Evolutionary conservation across 371 early-diverging fungal genomes (phyloP).

Genomic region (Mortierella sp.): DNA sequence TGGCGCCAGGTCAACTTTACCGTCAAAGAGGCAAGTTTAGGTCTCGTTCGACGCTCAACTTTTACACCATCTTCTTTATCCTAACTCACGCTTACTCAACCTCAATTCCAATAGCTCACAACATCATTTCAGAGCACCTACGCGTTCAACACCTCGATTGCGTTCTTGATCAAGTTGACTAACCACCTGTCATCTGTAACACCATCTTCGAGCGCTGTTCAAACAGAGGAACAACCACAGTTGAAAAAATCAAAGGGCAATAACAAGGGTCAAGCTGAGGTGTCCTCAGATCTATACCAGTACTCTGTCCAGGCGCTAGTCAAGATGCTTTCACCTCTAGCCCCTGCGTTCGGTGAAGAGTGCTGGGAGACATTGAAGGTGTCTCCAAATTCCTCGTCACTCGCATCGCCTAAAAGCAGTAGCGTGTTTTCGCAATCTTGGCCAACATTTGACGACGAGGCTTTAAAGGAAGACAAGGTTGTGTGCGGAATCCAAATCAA

Average conservation of each 20-base stretch:
- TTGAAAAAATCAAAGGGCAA: conserved; percentile 9
- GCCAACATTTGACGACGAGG: conserved; percentile 72
- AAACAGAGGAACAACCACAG: background rate
- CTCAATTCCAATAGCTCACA: conserved; percentile 64
- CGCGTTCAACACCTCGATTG: conserved; percentile 85
- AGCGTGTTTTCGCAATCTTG: conserved; percentile 74
- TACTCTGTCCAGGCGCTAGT: conserved; percentile 71
- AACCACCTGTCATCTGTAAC: conserved; percentile 65
- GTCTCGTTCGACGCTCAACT: background rate
- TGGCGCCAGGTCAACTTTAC: conserved; percentile 63
- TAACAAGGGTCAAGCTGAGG: conserved; percentile 23
- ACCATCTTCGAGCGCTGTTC: conserved; percentile 26
- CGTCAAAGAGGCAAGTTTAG: conserved; percentile 61
- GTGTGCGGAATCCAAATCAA: conserved; percentile 78
- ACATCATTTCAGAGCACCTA: conserved; percentile 69
- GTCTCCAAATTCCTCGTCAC: background rate
- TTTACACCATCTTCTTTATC: conserved; percentile 3
- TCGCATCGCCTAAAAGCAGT: background rate
- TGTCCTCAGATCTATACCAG: conserved; percentile 64
- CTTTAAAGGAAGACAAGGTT: conserved; percentile 64
- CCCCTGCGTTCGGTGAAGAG: conserved; percentile 82
- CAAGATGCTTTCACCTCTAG: conserved; percentile 83
- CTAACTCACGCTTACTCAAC: background rate
- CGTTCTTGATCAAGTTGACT: conserved; percentile 87
- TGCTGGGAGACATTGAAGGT: conserved; percentile 68